These are phyloP conservation scores for Aegilops speltoides DNA, from an alignment of 176 grass and related monocot genomes.

Conservation along the genomic window DNA sequence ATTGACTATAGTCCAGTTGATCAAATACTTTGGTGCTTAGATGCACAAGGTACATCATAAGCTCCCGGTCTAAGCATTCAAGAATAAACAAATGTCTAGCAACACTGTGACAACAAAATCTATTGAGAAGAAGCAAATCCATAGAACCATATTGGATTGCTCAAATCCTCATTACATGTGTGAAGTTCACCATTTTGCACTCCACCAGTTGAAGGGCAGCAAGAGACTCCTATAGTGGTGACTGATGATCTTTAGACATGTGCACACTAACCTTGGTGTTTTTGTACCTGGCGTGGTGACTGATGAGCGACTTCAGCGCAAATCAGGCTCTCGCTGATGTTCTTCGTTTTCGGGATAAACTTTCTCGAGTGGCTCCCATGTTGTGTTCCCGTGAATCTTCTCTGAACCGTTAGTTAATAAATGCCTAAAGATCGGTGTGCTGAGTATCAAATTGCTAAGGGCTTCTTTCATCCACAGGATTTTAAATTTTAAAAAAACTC, in stretches of 20 bases:
- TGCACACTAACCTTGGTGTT: background rate
- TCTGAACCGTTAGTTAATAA: too few species aligned
- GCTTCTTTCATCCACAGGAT: too few species aligned
- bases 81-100: background rate
- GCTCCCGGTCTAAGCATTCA: background rate
- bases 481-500: too few species aligned
- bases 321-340: background rate
- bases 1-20: background rate
- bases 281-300: slow-evolving; percentile 1
- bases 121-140: background rate
- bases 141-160: background rate
- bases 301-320: background rate
- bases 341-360: background rate
- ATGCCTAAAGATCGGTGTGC: too few species aligned
- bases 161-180: background rate
- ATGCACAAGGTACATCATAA: background rate
- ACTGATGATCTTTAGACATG: too few species aligned
- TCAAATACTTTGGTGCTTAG: background rate
- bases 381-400: too few species aligned
- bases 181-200: background rate
- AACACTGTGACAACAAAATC: background rate
- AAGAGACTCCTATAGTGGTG: background rate
- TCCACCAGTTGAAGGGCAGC: background rate
- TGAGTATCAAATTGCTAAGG: too few species aligned
- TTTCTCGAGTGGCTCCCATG: too few species aligned